Base-by-base conservation (phyloP, 345 rosid species). In the Cardamine resedifolia region DNA sequence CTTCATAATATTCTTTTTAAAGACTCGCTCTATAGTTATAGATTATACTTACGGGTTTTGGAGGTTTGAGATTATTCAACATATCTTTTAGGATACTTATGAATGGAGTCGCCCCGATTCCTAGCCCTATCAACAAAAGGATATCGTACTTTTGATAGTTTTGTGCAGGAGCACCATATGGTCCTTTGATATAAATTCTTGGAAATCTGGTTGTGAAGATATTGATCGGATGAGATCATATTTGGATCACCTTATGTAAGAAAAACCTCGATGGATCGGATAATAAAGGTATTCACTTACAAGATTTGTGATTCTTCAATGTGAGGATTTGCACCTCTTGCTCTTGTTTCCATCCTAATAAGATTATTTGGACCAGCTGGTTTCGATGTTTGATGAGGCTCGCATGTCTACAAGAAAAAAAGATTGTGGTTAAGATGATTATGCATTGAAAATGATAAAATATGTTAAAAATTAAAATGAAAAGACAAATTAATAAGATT, bases 101-200 rank as follows among this genome's bases (percentile, higher is more conserved):
- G 71, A 91, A 90, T 0, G 98, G 99, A 33, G 99, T 95, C 10
- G 99, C 99, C 34, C 99, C 99, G 2, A 91, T 95, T 55, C 99
- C 97, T 45, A 95, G 77, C 38, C 98, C 99, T 2, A 91, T 60
- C 30, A 95, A 96, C 61, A 91, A 70, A 52, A 95, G 87, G 21
- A 90, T 85, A 75, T 95, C 99, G 34, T 28, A 95, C 33, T 86
- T 85, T 39, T 78, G 81, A 84, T 87, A 88, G 77, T 78, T 83
- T 59, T 95, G 99, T 51, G 97, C 96, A 1, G 99, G 99, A 6
- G 99, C 99, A 44, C 99, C 99, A 21, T 75, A 91, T 27, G 97
- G 96, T 77, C 99, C 97, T 80, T 85, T 91, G 68, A 91, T 85
- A 39, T 78, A 76, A 53, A 95, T 86, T 38, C 27, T 80, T 24